Conservation (phyloP, 257 asterid species). For the Fraxinus excelsior region DNA sequence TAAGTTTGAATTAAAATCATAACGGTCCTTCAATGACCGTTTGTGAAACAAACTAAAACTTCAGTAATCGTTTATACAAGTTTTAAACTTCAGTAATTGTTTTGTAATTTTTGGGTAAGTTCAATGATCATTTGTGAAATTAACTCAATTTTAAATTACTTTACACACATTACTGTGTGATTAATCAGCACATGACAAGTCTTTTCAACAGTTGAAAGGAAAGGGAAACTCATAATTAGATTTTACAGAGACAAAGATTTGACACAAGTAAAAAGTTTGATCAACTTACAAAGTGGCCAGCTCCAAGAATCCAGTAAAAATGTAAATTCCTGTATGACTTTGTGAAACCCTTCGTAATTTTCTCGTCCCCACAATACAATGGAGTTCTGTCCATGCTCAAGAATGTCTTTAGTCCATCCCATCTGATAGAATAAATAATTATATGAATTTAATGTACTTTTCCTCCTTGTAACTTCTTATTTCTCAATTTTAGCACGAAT, state of each 20-base stretch:
- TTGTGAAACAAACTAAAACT: no score
- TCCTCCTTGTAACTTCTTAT: no score
- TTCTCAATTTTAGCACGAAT: no score
- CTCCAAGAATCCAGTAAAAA: conserved; percentile 92
- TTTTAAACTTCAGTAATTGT: no score
- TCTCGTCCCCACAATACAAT: conserved; percentile 54
- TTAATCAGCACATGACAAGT: neutral
- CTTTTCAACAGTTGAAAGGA: neutral
- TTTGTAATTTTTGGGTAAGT: no score
- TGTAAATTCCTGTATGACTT: conserved; percentile 74
- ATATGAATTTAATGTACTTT: neutral
- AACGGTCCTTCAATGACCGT: no score
- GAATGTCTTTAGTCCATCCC: conserved; percentile 77
- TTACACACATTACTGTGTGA: neutral
- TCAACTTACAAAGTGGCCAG: conserved; percentile 94
- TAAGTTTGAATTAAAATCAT: no score
- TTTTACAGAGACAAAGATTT: neutral
- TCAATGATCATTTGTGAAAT: no score
- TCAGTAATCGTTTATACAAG: no score
- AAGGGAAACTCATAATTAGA: neutral
- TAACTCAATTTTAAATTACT: no score
- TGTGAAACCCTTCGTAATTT: conserved; percentile 56
- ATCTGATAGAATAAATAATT: conserved; percentile 41
- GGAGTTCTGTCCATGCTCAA: conserved; percentile 59
- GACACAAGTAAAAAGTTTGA: neutral